A percentile compares a stretch with the other conserved stretches of the same genome.
phyloP scores from a whole-genome alignment of 306 rosid genomes.

The Corylus avellana region DNA sequence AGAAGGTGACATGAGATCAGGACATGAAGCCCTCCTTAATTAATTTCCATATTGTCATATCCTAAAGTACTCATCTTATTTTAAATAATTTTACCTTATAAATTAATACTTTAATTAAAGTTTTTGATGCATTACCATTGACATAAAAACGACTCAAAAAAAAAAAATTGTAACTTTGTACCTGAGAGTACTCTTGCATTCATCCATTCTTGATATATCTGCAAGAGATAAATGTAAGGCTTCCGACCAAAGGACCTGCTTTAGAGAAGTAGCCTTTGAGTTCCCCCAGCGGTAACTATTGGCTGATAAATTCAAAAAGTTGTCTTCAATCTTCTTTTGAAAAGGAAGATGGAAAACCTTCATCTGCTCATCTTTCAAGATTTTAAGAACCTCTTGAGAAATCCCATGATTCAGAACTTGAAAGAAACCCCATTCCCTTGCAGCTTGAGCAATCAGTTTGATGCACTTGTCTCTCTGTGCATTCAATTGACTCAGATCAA shows the following conservation, averaged over 20 bases:
- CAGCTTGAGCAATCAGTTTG: conserved; percentile 53
- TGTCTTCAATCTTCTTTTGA: conserved; percentile 29
- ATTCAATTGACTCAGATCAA: conserved; percentile 48
- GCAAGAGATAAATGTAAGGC: conserved; percentile 54
- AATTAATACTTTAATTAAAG: too few relatives aligned
- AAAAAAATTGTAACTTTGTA: conserved; percentile 1
- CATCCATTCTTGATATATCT: conserved; percentile 41
- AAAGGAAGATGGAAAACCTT: conserved; percentile 51
- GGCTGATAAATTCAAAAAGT: conserved; percentile 41
- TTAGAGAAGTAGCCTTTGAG: conserved; percentile 43
- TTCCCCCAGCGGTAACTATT: conserved; percentile 72
- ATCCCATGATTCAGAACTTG: conserved; percentile 72
- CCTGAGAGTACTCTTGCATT: conserved; percentile 46
- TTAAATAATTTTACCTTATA: too few relatives aligned
- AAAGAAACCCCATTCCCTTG: conserved; percentile 69
- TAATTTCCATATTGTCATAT: not conserved
- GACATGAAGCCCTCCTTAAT: not conserved
- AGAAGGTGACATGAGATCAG: too few relatives aligned
- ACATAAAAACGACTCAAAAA: not conserved
- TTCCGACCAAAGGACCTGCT: conserved; percentile 73
- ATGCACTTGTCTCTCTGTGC: conserved; percentile 45
- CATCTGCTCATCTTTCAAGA: conserved; percentile 43
- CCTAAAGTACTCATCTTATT: not conserved
- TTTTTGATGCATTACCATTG: too few relatives aligned
- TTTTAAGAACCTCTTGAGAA: conserved; percentile 38